phyloP scores from a whole-genome alignment of 1,139 yeast species.

The Taphrina betulina region DNA sequence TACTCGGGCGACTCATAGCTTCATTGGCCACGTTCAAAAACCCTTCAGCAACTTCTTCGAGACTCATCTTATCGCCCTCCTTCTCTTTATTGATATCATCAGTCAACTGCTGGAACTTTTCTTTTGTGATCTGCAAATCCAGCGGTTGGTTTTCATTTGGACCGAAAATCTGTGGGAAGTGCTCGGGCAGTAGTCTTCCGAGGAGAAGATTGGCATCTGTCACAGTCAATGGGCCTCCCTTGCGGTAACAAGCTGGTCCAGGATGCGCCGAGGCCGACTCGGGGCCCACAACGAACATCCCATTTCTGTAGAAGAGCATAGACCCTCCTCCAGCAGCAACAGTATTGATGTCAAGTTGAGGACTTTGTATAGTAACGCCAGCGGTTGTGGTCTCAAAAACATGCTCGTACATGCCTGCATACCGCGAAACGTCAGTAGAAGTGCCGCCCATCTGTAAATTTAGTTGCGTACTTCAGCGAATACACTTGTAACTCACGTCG shows the following conservation, averaged over 20 bases:
- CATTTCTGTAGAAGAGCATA: conserved; percentile 53
- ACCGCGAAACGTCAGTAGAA: conserved; percentile 58
- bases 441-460: conserved; percentile 55
- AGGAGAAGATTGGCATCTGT: conserved; percentile 57
- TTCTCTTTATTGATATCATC: conserved; percentile 48
- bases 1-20: conserved; percentile 52
- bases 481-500: conserved; percentile 41
- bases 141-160: conserved; percentile 53
- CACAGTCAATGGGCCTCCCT: conserved; percentile 58
- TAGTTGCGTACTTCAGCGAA: background rate
- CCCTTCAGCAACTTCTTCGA: conserved; percentile 54
- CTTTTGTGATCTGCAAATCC: conserved; percentile 48
- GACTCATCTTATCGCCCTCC: conserved; percentile 42
- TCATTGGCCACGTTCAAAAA: conserved; percentile 55
- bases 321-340: conserved; percentile 66
- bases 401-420: conserved; percentile 52
- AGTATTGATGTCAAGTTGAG: conserved; percentile 58
- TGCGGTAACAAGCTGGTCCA: conserved; percentile 60
- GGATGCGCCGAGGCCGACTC: conserved; percentile 60
- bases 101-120: conserved; percentile 50
- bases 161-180: conserved; percentile 57
- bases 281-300: conserved; percentile 57
- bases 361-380: conserved; percentile 57
- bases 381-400: conserved; percentile 58
- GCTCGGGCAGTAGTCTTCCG: conserved; percentile 54